Base-by-base conservation (phyloP, 352 stramenopile species). In the Elongisporangium anandrum region DNA sequence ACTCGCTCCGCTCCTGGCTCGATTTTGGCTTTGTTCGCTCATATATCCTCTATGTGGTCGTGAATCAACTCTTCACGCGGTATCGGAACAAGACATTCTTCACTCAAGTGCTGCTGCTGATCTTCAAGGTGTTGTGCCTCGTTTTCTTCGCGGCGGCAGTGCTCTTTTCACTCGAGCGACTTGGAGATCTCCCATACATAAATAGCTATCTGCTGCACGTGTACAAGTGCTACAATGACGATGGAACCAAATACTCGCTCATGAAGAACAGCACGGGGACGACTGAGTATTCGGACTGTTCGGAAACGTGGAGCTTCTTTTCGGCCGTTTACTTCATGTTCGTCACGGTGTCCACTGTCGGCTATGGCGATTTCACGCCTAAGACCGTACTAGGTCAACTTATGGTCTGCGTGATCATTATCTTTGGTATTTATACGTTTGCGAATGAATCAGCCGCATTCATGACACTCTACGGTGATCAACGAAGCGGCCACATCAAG, bases 241-340 rank as follows among this genome's bases (percentile, higher is more conserved):
- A 79, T 20, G 73, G 80, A 29, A 78, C 60, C 9, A 64, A 75
- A 23, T 72, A 61, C 41, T 75, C 93, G 16, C 59, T 93, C 4
- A 52, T 72, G 50, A 79, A 77, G 24, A 90, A 80, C 29, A 79
- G 60, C 17, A 65, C 76, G 45, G 78, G 76, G 50, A 85, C 78
- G 0, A 62, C 61, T 4, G 70, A 72, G 38, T 90, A 78, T 34
- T 61, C 77, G 1, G 71, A 77, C 22, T 95, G 87, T 63, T 59
- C 67, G 9, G 87, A 95, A 65, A 89, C 83, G 1, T 94, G 85
- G 87, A 92, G 81, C 60, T 86, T 93, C 50, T 95, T 95, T 51
- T 87, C 83, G 51, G 89, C 85, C 38, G 89, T 95, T 50, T 95
- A 95, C 65, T 95, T 94, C 52, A 94, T 93, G 76, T 92, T 95